These are phyloP conservation scores for Chondrus crispus DNA, from an alignment of 23 red algal genomes.

Conservation along the genomic window DNA sequence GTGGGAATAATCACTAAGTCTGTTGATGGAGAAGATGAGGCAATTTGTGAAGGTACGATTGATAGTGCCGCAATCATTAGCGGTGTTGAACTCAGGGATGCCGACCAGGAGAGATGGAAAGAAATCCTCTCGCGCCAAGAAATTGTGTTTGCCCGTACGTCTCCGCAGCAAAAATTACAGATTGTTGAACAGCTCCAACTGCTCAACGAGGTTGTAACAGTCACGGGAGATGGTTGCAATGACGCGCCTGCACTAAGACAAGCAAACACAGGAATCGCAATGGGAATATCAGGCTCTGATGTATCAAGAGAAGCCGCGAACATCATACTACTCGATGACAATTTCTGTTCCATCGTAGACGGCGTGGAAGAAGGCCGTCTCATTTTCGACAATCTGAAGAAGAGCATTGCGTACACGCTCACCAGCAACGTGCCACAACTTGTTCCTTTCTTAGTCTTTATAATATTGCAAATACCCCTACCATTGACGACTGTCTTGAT, in stretches of 20 bases:
- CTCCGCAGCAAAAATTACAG: constrained; percentile 74
- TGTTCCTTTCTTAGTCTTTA: constrained; percentile 59
- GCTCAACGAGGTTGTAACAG: constrained; percentile 70
- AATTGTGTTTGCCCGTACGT: constrained; percentile 82
- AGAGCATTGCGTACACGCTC: constrained; percentile 85
- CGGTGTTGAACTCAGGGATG: constrained; percentile 17
- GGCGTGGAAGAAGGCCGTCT: constrained; percentile 86
- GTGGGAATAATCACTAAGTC: constrained; percentile 78
- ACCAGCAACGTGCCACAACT: constrained; percentile 88
- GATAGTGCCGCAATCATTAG: constrained; percentile 32
- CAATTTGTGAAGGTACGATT: constrained; percentile 12
- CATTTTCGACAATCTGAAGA: constrained; percentile 89
- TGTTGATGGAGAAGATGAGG: constrained; percentile 32
- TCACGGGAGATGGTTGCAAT: constrained; percentile 94
- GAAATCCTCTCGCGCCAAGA: constrained; percentile 48
- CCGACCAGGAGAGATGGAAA: constrained; percentile 28
- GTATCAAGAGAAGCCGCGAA: constrained; percentile 84
- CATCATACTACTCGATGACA: constrained; percentile 91
- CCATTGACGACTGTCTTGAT: constrained; percentile 67
- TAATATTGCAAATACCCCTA: constrained; percentile 49
- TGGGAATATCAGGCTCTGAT: constrained; percentile 84
- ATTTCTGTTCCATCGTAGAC: constrained; percentile 85
- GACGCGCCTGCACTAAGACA: constrained; percentile 85
- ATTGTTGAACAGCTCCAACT: constrained; percentile 71
- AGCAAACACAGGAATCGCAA: constrained; percentile 86